Base-by-base conservation (phyloP, 805 yeast genomes). In the Torulaspora delbrueckii region DNA sequence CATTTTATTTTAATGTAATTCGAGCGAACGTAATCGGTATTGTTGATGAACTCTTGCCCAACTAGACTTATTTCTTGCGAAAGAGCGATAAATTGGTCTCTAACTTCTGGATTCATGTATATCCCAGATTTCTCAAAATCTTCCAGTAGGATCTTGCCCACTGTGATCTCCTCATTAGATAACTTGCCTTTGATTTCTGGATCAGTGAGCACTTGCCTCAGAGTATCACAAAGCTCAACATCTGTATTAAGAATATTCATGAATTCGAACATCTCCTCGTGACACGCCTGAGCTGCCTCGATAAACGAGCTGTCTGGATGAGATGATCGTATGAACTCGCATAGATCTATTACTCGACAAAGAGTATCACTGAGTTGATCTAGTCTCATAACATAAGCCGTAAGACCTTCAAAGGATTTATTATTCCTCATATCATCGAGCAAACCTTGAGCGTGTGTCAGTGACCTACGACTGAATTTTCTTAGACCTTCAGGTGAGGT, bases 101-200 rank as follows among this genome's bases (percentile, higher is more conserved):
- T 73, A 1, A 84, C 76, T 19, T 71, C 67, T 0, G 80, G 77
- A 53, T 78, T 81, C 82, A 89, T 81, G 57, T 82, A 83, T 26
- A 90, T 85, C 0, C 98, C 99, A 0, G 96, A 86, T 53, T 88
- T 82, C 54, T 86, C 85, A 59, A 93, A 93, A 65, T 93, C 99
- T 36, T 84, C 79, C 51, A 84, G 71, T 22, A 93, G 71, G 39
- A 90, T 77, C 42, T 78, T 75, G 0, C 96, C 99, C 2, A 90
- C 98, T 42, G 82, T 77, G 10, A 78, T 61, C 58, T 93, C 97
- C 65, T 93, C 99, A 1, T 68, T 64, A 3, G 82, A 63, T n/a
- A 91, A 67, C 23, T 67, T 52, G 3, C 37, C 26, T 4, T 54
- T 27, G 3, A 71, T 54, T 2, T 57, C 46, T 8, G 56, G 42